Base-by-base conservation (phyloP, 164 flowering plant species). In the Pachysandra terminalis region DNA sequence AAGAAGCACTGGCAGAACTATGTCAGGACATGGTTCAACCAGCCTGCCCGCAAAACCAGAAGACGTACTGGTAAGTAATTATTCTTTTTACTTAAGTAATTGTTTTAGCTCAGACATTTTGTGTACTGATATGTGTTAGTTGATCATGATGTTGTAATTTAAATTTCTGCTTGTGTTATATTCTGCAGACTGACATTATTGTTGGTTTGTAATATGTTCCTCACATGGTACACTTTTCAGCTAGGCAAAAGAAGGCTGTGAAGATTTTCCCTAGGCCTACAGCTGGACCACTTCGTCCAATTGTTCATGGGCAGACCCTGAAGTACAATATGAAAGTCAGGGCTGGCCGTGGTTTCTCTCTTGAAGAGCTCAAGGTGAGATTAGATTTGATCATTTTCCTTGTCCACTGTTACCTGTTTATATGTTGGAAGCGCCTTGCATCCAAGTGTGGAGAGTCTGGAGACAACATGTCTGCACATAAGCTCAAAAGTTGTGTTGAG, bases 1-100 rank as follows among this genome's bases (percentile, higher is more conserved):
- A 84, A 75, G 82, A 88, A 90, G 82, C 93, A 88, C 45, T 90
- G 96, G 93, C 96, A 90, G 59, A 90, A 90, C 73, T 88, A 90
- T 75, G 89, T 90, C 6, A 88, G 67, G 78, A 88, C 96, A 0
- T 90, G 93, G 96, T 88, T 90, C 71, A 87, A 90, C 63, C 96
- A 88, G 35, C 96, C 93, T 15, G 96, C 96, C 1, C 74, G 96
- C 67, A 90, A 90, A 61, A 75, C 81, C 55, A 84, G 91, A 62
- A 78, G 93, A 79, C 79, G 93, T 17, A 21, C 59, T 48, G 96
- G 96, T 86, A 72, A 58, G 71, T 9, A 41, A 10, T 49, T 19
- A 1, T 53, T 26, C 24, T 59, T 13, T 0, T 63, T 45, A n/a
- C 28, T 53, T 21, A 17, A 14, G 1, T 15, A 27, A 2, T 24